Evolutionary conservation across 1,139 yeast species (phyloP).

Genomic region (Diutina neorugosa): DNA sequence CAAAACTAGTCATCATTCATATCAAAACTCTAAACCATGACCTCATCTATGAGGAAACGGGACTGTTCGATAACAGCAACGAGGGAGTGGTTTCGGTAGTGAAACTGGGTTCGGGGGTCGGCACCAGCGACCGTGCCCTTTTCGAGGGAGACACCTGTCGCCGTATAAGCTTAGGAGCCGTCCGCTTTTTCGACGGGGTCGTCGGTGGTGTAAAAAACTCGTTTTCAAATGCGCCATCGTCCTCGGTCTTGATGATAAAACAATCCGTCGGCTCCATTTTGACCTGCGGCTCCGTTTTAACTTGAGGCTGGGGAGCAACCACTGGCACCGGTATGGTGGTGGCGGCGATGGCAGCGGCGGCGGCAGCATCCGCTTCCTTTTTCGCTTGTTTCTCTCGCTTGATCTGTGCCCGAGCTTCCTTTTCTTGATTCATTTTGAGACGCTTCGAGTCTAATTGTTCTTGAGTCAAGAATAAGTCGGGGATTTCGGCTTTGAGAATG

Average conservation of each 20-base stretch:
- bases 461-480: conserved; percentile 47
- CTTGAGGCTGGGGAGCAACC: background rate
- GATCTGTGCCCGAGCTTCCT: conserved; percentile 6
- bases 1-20: background rate
- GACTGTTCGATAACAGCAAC: background rate
- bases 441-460: conserved; percentile 36
- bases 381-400: conserved; percentile 6
- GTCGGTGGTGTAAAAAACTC: background rate
- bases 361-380: conserved; percentile 6
- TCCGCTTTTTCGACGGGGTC: background rate
- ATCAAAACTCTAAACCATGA: background rate
- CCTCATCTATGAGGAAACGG: background rate
- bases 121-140: background rate
- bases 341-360: background rate
- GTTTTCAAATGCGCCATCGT: background rate
- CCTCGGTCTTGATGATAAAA: background rate
- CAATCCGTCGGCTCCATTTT: background rate
- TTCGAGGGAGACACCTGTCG: background rate
- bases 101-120: conserved; percentile 1
- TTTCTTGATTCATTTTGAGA: conserved; percentile 14
- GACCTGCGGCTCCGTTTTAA: background rate
- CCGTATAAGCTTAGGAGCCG: background rate
- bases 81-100: background rate
- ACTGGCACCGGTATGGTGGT: background rate
- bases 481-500: conserved; percentile 37